Evolutionary conservation across 352 stramenopile species (phyloP).

Genomic region (Globisporangium alternatum): DNA sequence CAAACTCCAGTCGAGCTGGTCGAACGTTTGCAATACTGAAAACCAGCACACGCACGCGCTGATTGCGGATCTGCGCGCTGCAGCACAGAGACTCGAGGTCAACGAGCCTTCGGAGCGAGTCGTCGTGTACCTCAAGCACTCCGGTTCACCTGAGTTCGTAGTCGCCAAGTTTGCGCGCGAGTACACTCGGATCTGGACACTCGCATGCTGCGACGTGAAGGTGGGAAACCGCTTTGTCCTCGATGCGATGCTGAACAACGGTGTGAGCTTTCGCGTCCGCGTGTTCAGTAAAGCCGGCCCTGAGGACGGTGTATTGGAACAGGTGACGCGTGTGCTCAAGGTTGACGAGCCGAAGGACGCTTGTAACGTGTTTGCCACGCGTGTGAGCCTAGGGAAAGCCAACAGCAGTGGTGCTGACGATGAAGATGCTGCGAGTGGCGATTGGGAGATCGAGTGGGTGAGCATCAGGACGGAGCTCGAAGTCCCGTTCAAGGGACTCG

Average conservation of each 20-base stretch:
- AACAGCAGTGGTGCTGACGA: no score
- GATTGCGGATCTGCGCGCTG: neutral
- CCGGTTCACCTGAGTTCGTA: neutral
- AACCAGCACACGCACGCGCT: neutral
- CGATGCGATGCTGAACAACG: neutral
- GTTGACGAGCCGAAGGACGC: neutral
- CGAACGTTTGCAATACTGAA: neutral
- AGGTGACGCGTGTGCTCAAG: neutral
- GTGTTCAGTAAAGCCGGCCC: neutral
- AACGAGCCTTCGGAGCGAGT: neutral
- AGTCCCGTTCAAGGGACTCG: neutral
- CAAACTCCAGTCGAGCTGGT: neutral
- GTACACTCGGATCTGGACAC: neutral
- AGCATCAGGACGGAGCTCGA: neutral
- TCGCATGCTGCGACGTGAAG: neutral
- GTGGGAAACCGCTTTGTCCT: neutral
- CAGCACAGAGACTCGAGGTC: neutral
- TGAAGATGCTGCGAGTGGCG: neutral
- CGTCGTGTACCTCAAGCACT: neutral
- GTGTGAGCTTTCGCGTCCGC: neutral
- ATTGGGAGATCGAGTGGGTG: neutral
- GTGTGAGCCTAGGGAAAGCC: neutral
- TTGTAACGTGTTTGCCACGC: neutral
- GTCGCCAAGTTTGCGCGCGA: neutral
- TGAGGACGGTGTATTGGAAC: neutral